Evolutionary conservation across 495 filamentous ascomycete species (phyloP).

Genomic region (Podospora conica): DNA sequence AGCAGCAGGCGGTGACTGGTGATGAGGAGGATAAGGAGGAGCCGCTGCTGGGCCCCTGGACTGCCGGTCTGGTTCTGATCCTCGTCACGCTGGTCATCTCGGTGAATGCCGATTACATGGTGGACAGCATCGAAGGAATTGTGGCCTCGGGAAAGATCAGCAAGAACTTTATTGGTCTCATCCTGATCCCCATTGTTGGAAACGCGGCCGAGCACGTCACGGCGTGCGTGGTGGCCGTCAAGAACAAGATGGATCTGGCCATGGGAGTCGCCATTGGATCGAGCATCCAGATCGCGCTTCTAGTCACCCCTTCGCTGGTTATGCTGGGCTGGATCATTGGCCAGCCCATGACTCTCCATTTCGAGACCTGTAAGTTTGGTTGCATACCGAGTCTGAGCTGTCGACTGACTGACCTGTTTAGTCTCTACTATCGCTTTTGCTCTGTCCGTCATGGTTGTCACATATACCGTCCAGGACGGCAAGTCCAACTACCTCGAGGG

Average conservation of each 20-base stretch:
- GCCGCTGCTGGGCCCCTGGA: conserved; percentile 56
- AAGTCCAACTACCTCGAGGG: conserved; percentile 95
- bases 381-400: neutral
- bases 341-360: conserved; percentile 82
- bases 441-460: conserved; percentile 81
- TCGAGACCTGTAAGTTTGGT: conserved; percentile 54
- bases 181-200: conserved; percentile 93
- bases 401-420: neutral
- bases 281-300: conserved; percentile 88
- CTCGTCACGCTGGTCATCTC: conserved; percentile 78
- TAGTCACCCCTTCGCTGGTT: conserved; percentile 86
- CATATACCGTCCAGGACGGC: conserved; percentile 87
- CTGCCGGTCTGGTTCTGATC: conserved; percentile 68
- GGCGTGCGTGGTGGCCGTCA: conserved; percentile 82
- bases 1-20: conserved; percentile 33
- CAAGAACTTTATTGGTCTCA: conserved; percentile 93
- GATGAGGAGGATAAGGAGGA: conserved; percentile 45
- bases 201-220: conserved; percentile 98
- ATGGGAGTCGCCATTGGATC: conserved; percentile 91
- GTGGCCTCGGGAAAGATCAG: conserved; percentile 79
- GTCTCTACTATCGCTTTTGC: conserved; percentile 96
- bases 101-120: conserved; percentile 87
- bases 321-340: conserved; percentile 81
- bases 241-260: conserved; percentile 97
- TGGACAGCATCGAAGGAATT: conserved; percentile 85